Evolutionary conservation across 1,139 yeast genomes (phyloP), one percentile per base, ranked within the genome.

Genomic region (Nakaseomyces sp.): DNA sequence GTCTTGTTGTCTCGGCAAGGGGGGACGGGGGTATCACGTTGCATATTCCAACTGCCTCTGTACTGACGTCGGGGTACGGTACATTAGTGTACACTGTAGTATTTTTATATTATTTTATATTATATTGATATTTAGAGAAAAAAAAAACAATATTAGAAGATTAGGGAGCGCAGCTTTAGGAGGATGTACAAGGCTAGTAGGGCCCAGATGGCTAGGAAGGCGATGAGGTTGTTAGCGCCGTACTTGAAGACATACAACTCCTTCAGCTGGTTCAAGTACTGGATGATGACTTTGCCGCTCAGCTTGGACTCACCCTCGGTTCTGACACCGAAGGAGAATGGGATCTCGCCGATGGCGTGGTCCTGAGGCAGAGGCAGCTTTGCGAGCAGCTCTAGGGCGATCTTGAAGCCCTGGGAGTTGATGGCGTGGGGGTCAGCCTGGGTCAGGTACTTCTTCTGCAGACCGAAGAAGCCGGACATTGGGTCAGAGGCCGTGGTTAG

Each of bases 271-370:
- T 63, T 62, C 44, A 70, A 50, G 47, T 70, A 70, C 51, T 66
- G 72, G 29, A 70, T 55, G 64, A 70, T 69, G 39, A 70, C 74
- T 48, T 70, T 70, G 40, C 72, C 67, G 10, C 70, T 65, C 31
- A 70, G 58, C 50, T 70, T 70, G 37, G 73, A 68, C 50, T 70
- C 74, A 55, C 74, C 74, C 51, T 69, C 74, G 10, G 71, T 66
- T 63, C 74, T 68, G 28, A 70, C 72, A 55, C 74, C 74, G 48
- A 70, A 70, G n/a, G 72, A 67, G 49, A 69, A 70, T 40, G 73
- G 72, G 28, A 70, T 63, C 50, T 70, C 74, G 46, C 73, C 73
- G 40, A 70, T 60, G 31, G 64, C 57, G 36, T 55, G 44, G 32
- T 54, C 55, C 29, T 52, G 46, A 39, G 72, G 71, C 39, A 70